These are phyloP conservation scores for Isabelozyma pseudorhagii DNA, from an alignment of 805 yeast species.

Conservation along the genomic window DNA sequence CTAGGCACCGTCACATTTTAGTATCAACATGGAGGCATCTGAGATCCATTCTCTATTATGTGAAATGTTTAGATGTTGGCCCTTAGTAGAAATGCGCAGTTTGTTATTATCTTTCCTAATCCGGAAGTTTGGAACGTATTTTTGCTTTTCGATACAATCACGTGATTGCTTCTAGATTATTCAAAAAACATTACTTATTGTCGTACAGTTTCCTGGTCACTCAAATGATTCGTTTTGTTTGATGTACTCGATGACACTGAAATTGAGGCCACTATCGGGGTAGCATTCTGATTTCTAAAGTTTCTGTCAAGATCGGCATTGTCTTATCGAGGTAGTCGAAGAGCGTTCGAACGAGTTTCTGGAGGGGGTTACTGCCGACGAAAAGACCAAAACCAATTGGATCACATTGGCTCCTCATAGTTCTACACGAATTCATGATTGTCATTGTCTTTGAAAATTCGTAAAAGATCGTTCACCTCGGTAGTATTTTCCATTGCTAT, in stretches of 20 bases:
- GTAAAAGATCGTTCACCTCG: slow-evolving; percentile 8
- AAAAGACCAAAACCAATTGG: slow-evolving; percentile 42
- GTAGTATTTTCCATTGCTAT: slow-evolving; percentile 5
- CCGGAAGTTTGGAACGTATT: slow-evolving; percentile 9
- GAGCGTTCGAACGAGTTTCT: slow-evolving; percentile 42
- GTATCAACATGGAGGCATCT: slow-evolving; percentile 2
- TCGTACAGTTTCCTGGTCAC: too few relatives aligned
- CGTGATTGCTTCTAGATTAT: not conserved
- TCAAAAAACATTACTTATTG: too few relatives aligned
- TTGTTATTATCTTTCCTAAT: slow-evolving; percentile 15
- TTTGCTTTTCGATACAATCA: not conserved
- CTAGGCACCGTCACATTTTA: not conserved
- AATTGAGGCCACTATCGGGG: slow-evolving; percentile 6
- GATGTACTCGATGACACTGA: slow-evolving; percentile 8
- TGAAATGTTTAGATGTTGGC: not conserved
- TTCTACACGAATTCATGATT: slow-evolving; percentile 10
- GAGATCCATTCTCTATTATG: slow-evolving; percentile 2
- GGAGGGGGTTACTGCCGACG: slow-evolving; percentile 40
- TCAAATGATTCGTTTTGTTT: not conserved
- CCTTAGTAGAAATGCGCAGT: not conserved
- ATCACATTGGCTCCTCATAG: slow-evolving; percentile 26
- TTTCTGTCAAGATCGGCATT: slow-evolving; percentile 31
- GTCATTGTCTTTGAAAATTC: slow-evolving; percentile 13
- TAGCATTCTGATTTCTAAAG: slow-evolving; percentile 3
- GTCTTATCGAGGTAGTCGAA: slow-evolving; percentile 24